Evolutionary conservation across 1,284 basidiomycete genomes (phyloP), one percentile per base, ranked within the genome.

Genomic region (Trichosporon faecale): DNA sequence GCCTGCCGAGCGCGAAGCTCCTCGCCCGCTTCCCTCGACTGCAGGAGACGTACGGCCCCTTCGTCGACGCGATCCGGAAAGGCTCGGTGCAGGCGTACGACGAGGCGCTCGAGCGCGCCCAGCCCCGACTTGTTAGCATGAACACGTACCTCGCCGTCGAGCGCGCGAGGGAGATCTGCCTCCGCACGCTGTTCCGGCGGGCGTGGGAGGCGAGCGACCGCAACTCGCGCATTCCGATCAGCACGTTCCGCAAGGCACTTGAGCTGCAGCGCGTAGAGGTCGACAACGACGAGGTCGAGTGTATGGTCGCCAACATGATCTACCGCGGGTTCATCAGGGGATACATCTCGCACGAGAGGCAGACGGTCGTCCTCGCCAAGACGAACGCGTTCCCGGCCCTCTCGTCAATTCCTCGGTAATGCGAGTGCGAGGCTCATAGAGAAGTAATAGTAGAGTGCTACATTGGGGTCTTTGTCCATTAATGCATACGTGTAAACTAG

Each of bases 331-430:
- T 91, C 81, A 91, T 98, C 81, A 88, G 91, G 70, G 96, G 96
- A 4, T 98, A 98, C 83, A 96, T 99, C 78, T 95, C 93, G 63
- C 96, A 99, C 79, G 93, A 94, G 79, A 91, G 92, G 81, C 91
- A 93, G 84, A 93, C 91, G 87, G 91, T 98, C 2, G 96, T 99
- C 2, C 82, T 99, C 66, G 89, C 92, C 0, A 89, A 89, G 74
- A 88, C 87, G 14, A 91, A 91, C 74, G 89, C 95, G 0, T 98
- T 98, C 79, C 95, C 95, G 0, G 71, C 75, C 31, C 72, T 85
- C n/a, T 66, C 70, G 2, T 71, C 74, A 1, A 77, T 81, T 18
- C 61, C 76, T 11, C 68, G 79, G 66, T 81, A 69, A 57, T 9
- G 18, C 6, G n/a, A 12, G 49, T 1, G n/a, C 6, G 49, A 52